These are phyloP conservation scores for Yamadazyma trypodendri DNA, from an alignment of 1,139 yeast species.

Conservation along the genomic window DNA sequence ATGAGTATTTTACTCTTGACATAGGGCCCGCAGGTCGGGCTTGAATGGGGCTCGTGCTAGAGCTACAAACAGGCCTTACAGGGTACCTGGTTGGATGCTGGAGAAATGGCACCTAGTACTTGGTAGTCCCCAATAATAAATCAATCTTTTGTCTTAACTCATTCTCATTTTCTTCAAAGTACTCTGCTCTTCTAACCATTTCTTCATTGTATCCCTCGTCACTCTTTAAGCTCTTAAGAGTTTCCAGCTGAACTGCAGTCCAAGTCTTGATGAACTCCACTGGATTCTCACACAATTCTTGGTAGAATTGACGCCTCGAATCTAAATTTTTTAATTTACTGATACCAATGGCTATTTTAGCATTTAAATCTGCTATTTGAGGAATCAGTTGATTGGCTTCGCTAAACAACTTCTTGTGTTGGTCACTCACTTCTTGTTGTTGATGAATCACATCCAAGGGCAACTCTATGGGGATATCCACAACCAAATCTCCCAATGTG, in stretches of 20 bases:
- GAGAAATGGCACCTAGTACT: conserved; percentile 14
- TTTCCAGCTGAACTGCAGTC: conserved; percentile 72
- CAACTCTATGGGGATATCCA: conserved; percentile 70
- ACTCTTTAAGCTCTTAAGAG: conserved; percentile 72
- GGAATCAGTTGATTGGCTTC: conserved; percentile 45
- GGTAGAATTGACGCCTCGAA: conserved; percentile 57
- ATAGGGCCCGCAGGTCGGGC: no score
- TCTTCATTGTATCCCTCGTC: conserved; percentile 94
- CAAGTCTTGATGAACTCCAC: conserved; percentile 70
- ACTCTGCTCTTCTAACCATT: conserved; percentile 76
- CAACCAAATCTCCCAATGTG: conserved; percentile 76
- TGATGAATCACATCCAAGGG: conserved; percentile 43
- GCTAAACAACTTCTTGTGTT: conserved; percentile 40
- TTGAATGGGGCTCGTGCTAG: not conserved
- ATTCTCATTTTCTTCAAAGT: conserved; percentile 68
- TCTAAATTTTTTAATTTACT: conserved; percentile 63
- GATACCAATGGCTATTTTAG: conserved; percentile 58
- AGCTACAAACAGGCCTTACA: no score
- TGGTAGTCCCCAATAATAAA: conserved; percentile 51
- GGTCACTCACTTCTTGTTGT: conserved; percentile 40
- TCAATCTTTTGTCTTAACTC: conserved; percentile 75
- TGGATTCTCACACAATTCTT: conserved; percentile 73
- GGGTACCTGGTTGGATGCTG: not conserved
- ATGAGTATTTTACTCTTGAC: no score
- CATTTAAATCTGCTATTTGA: conserved; percentile 55